Evolutionary conservation across 306 rosid genomes (phyloP), one percentile per base, ranked within the genome.

Genomic region (Ochetophila trinervis): DNA sequence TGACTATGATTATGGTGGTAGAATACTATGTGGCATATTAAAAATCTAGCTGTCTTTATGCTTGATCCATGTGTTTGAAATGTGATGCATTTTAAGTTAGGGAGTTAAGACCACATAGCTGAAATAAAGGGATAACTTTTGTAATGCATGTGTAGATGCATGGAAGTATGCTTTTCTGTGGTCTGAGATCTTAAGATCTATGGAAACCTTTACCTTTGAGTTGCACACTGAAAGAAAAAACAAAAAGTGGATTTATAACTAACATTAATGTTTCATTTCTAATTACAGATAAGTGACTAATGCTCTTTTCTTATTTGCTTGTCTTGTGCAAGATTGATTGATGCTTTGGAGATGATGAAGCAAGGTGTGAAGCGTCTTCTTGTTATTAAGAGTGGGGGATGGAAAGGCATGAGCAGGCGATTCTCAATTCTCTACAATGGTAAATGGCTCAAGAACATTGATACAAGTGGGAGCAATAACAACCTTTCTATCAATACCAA

Each of bases 381-480:
- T 76, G 93, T 94, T 69, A 91, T 84, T 0, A 90, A 88, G 69
- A 94, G 99, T 71, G 75, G 81, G 34, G 82, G 66, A 57, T 94
- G 99, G 97, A 88, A 88, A 72, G 99, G 99, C 74, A 86, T 94
- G 97, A 94, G 99, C 78, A 94, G 86, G 79, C 91, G 99, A 48
- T 94, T 94, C 78, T 94, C 99, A 3, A 61, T 90, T 63, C 82
- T 94, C 75, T 94, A 88, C 78, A 88, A 85, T 11, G 96, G 91
- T 63, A 94, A 87, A 76, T 90, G 97, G 99, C 94, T 80, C 69
- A 90, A 86, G 84, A 94, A 84, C 74, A 50, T 66, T 4, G 97
- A 90, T 60, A 59, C 80, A 65, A 65, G 80, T 62, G 77, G 91
- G 81, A 78, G 68, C 84, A 87, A 60, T 76, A 86, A 63, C 76